Base-by-base conservation (phyloP, 2,329 filamentous ascomycete species). In the Scedosporium boydii region DNA sequence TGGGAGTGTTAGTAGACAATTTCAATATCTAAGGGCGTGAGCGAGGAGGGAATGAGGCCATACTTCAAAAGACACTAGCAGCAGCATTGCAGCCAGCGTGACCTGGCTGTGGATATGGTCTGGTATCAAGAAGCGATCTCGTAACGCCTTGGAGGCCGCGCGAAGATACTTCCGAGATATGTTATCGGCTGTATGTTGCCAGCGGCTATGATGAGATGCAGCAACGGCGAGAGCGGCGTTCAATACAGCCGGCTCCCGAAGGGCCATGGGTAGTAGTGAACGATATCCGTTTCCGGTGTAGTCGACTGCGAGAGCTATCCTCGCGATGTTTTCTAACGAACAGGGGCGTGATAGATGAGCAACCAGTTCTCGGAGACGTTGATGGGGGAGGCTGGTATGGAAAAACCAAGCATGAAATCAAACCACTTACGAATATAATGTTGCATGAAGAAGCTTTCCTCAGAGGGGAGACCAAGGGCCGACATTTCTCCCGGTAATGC, bases 371-470 rank as follows among this genome's bases (percentile, higher is more conserved):
- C 29, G 29, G 7, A 34, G 29, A 34, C 6, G 7, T 34, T 34
- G 29, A 34, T 34, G 29, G 29, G 29, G 9, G 29, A 34, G 29
- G 7, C 29, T 34, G 29, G 29, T 34, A n/a, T n/a, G 14, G 44
- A 14, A 16, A 46, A 46, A 16, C 44, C 14, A 46, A 46, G 44
- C 14, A 16, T 21, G 44, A 16, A 46, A 46, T n/a, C 14, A 18
- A 16, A 46, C 44, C 12, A 38, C 57, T 44, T 21, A 59, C 57
- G 57, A n/a, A 59, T 9, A 42, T 14, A 59, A 42, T 59, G 57
- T 23, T 59, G 57, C 57, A 59, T 59, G 27, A 59, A 42, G 23
- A 41, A 59, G 18, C 57, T 59, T 21, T 59, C 57, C 18, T 59
- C 57, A 6, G 29, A 14, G 10, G 57, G 57, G 10, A 59, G 57